Conservation (phyloP, 331 rosid genomes). For the Rosa hybrid region DNA sequence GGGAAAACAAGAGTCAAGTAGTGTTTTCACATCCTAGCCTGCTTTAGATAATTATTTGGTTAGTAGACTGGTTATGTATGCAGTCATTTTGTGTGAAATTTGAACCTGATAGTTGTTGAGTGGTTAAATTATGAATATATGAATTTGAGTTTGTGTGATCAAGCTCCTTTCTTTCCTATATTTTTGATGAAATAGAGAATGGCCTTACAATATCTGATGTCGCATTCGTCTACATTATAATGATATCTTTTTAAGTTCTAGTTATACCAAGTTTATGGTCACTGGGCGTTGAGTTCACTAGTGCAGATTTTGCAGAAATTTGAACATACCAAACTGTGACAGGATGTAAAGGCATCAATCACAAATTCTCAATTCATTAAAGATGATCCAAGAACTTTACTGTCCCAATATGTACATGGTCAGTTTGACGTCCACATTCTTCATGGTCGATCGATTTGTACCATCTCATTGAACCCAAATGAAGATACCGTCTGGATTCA, state of each 20-base stretch:
- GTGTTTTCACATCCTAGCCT: neutral
- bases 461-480: neutral
- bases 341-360: neutral
- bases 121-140: neutral
- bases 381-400: neutral
- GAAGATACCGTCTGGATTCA: slow-evolving; percentile 11
- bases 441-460: neutral
- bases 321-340: neutral
- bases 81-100: slow-evolving; percentile 25
- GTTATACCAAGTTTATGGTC: neutral
- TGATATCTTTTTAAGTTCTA: neutral
- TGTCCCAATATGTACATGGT: neutral
- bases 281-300: neutral
- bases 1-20: neutral
- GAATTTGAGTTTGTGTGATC: slow-evolving; percentile 5
- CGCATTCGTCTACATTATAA: neutral
- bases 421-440: slow-evolving; percentile 13
- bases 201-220: neutral
- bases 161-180: neutral
- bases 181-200: slow-evolving; percentile 3
- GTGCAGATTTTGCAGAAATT: neutral
- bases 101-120: slow-evolving; percentile 7
- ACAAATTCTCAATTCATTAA: too few relatives aligned
- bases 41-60: slow-evolving; percentile 15
- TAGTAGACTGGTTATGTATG: slow-evolving; percentile 30